Conservation (phyloP, 495 filamentous ascomycete species). For the Talaromyces stipitatus region DNA sequence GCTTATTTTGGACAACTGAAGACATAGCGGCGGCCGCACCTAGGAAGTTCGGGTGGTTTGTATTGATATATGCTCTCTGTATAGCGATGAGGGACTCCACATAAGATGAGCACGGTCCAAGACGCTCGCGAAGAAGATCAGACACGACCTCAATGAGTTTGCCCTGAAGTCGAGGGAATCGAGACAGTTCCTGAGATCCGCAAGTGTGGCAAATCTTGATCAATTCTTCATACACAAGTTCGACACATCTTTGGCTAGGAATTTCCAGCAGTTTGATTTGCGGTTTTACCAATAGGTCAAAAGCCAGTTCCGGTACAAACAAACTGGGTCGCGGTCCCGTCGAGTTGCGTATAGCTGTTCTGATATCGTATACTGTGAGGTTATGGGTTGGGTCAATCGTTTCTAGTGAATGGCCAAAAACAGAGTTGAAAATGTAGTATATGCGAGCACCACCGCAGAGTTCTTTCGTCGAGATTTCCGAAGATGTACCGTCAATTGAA, state of each 20-base stretch:
- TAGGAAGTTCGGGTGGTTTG: constrained; percentile 97
- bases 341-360: constrained; percentile 96
- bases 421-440: constrained; percentile 99
- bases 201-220: constrained; percentile 99
- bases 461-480: constrained; percentile 97
- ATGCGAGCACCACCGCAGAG: constrained; percentile 94
- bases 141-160: constrained; percentile 98
- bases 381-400: constrained; percentile 93
- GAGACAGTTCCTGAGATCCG: constrained; percentile 83
- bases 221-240: constrained; percentile 96
- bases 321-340: constrained; percentile 92
- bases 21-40: constrained; percentile 98
- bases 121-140: constrained; percentile 84
- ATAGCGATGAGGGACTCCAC: constrained; percentile 96
- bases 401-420: constrained; percentile 95
- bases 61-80: constrained; percentile 98
- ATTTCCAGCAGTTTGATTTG: constrained; percentile 95
- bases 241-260: constrained; percentile 94
- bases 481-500: constrained; percentile 96
- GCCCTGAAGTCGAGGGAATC: constrained; percentile 89
- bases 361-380: constrained; percentile 91
- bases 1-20: constrained; percentile 85
- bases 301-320: constrained; percentile 95
- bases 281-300: constrained; percentile 94
- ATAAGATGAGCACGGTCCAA: constrained; percentile 82